Evolutionary conservation across 345 rosid genomes (phyloP), one percentile per base, ranked within the genome.

Genomic region (Hibiscus syriacus): DNA sequence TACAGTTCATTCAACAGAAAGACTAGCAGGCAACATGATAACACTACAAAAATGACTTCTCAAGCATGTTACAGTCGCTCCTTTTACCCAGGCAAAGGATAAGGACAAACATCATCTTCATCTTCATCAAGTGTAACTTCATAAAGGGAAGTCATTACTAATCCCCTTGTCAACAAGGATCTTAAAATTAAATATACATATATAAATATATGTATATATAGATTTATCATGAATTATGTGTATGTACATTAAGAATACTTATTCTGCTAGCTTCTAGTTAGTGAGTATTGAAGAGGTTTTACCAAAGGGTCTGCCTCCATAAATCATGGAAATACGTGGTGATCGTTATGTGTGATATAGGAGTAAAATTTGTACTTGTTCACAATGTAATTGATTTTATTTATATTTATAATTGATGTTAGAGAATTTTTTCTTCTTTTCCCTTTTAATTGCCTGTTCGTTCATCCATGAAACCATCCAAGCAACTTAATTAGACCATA

Each of bases 1-100:
- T 67, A 77, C 71, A 77, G 59, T 76, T 78, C 86, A 63, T 76
- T 68, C 68, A 81, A 72, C 75, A 54, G 81, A 71, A 83, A 79
- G 73, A 78, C 83, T 72, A 81, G 76, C 48, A 76, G 78, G 62
- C 81, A 73, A 53, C 71, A 73, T n/a, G 70, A 83, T 2, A 75
- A 74, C 30, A 61, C 29, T 38, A 74, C 73, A 55, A 45, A 81
- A 63, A 71, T 73, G 58, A 74, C 59, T 76, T 72, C 83, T 60
- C 79, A 71, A 69, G 66, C 59, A 39, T 67, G 78, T 48, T 58
- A 59, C 73, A 75, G 14, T 60, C 72, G 63, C 67, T 75, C 76
- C 58, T 79, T 78, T 61, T 56, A 74, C 71, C 54, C 81, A 75
- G 70, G 84, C 71, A 81, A 80, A 68, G 66, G 75, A 54, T 26